Percentiles rank a stretch among this genome's conserved stretches.
Evolutionary conservation across 192 early-diverging fungal species (phyloP).

Genomic region (Entophlyctis luteolus): DNA sequence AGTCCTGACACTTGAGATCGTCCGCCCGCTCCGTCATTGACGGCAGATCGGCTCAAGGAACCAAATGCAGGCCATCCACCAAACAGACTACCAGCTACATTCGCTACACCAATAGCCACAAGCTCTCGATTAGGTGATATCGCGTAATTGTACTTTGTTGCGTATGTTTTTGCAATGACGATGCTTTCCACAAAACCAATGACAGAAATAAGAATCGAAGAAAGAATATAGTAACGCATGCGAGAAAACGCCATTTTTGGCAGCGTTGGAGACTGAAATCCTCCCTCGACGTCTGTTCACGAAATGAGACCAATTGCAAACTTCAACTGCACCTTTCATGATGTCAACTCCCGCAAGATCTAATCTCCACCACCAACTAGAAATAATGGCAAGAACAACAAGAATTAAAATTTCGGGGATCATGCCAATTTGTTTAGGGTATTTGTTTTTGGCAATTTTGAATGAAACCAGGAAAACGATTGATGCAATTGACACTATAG

Average conservation of each 20-base stretch:
- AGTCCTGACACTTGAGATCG: constrained; percentile 85
- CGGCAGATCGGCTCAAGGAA: constrained; percentile 84
- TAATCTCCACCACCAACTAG: constrained; percentile 66
- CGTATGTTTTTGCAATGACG: constrained; percentile 89
- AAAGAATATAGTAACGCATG: constrained; percentile 70
- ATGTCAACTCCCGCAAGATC: constrained; percentile 67
- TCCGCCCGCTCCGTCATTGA: constrained; percentile 91
- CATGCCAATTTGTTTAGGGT: constrained; percentile 54
- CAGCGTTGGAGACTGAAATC: constrained; percentile 58
- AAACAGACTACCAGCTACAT: constrained; percentile 78
- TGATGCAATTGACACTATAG: constrained; percentile 64
- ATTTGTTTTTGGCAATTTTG: constrained; percentile 52
- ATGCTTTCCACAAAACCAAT: constrained; percentile 98
- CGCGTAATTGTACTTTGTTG: constrained; percentile 84
- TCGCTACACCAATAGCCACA: constrained; percentile 89
- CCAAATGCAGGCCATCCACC: constrained; percentile 78
- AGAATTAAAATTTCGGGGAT: constrained; percentile 89
- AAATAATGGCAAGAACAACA: constrained; percentile 69
- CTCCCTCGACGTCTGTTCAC: constrained; percentile 29
- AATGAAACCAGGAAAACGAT: constrained; percentile 65
- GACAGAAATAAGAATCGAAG: constrained; percentile 84
- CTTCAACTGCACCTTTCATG: constrained; percentile 73
- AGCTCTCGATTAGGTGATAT: constrained; percentile 94
- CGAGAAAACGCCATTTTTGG: constrained; percentile 53
- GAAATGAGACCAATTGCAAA: constrained; percentile 42